Evolutionary conservation across 1,284 basidiomycete species (phyloP).

Genomic region (Fistulina hepatica): DNA sequence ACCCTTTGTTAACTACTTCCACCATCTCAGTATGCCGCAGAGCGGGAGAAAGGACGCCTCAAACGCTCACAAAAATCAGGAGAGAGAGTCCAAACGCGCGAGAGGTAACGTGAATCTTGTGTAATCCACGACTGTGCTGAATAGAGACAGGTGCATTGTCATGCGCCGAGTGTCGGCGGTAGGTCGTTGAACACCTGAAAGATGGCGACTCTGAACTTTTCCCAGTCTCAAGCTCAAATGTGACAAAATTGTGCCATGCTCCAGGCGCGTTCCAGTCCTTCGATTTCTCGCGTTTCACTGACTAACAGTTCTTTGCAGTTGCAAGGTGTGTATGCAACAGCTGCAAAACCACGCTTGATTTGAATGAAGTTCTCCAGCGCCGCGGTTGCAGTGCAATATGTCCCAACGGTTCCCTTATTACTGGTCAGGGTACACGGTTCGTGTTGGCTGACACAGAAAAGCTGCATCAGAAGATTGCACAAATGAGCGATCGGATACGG

Average conservation of each 20-base stretch:
- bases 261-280: slow-evolving; percentile 32
- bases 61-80: slow-evolving; percentile 30
- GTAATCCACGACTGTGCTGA: background rate
- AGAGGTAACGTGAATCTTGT: slow-evolving; percentile 28
- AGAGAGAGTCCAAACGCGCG: slow-evolving; percentile 53
- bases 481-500: slow-evolving; percentile 66
- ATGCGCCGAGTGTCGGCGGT: slow-evolving; percentile 66
- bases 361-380: no score
- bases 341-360: no score
- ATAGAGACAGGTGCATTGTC: slow-evolving; percentile 41
- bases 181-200: slow-evolving; percentile 14
- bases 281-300: background rate
- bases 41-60: slow-evolving; percentile 29
- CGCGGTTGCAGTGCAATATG: slow-evolving; percentile 67
- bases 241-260: slow-evolving; percentile 65
- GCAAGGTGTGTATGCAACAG: no score
- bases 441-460: slow-evolving; percentile 71
- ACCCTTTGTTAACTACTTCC: background rate
- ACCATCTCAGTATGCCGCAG: slow-evolving; percentile 32
- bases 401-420: slow-evolving; percentile 60
- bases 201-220: background rate
- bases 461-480: slow-evolving; percentile 58
- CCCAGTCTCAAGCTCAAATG: slow-evolving; percentile 64
- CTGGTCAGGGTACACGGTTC: slow-evolving; percentile 70
- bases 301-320: slow-evolving; percentile 22